phyloP scores from a whole-genome alignment of 495 filamentous ascomycete species.

The Xylaria bambusicola region DNA sequence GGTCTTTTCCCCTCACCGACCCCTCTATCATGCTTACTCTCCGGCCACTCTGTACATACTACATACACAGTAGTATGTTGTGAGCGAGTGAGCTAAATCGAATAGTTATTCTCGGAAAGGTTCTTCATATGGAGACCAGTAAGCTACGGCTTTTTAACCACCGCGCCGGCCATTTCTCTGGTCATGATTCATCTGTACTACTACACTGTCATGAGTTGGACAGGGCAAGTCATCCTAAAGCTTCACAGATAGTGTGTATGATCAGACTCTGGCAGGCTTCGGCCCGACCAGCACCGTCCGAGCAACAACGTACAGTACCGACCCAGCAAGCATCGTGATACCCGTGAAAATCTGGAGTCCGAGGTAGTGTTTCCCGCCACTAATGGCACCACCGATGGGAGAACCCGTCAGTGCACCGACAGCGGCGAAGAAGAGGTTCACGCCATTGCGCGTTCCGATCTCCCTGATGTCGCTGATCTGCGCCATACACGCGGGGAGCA shows the following conservation, averaged over 20 bases:
- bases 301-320: not conserved
- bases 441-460: constrained; percentile 70
- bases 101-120: too few relatives aligned
- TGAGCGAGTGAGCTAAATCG: too few relatives aligned
- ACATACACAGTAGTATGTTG: too few relatives aligned
- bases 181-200: too few relatives aligned
- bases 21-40: too few relatives aligned
- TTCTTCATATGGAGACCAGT: too few relatives aligned
- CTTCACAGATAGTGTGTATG: not conserved
- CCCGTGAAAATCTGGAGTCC: constrained; percentile 59
- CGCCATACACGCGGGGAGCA: constrained; percentile 58
- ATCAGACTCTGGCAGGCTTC: not conserved
- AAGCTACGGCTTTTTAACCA: too few relatives aligned
- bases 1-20: too few relatives aligned
- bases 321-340: not conserved
- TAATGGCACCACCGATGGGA: constrained; percentile 70
- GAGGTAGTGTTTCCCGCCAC: constrained; percentile 53
- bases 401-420: constrained; percentile 65
- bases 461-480: constrained; percentile 69
- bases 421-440: constrained; percentile 60
- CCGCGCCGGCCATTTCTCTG: too few relatives aligned
- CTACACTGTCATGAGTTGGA: too few relatives aligned
- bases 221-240: too few relatives aligned
- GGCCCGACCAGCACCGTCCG: not conserved
- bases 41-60: too few relatives aligned